Percentiles rank a stretch among this genome's conserved stretches.
Conservation (phyloP, 2,329 filamentous ascomycete genomes). For the Exophiala aquamarina region DNA sequence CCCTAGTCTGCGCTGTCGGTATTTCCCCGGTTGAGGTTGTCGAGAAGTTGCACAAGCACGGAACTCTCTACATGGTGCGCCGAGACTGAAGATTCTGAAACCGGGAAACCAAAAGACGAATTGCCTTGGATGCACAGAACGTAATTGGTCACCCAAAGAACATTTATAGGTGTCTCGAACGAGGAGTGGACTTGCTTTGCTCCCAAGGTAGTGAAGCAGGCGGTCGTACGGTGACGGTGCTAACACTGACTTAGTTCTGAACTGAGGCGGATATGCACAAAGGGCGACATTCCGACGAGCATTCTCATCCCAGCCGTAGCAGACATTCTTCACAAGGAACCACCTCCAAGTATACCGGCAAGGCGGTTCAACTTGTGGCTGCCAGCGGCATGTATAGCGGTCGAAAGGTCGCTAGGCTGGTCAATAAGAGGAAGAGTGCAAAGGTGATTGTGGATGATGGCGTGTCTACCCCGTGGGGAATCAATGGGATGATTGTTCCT, state of each 20-base stretch:
- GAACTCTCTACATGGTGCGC: conserved; percentile 71
- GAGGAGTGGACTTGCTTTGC: conserved; percentile 71
- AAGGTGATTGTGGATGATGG: too few relatives aligned
- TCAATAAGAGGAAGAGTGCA: too few relatives aligned
- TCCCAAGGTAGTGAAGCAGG: conserved; percentile 42
- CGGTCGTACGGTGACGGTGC: conserved; percentile 67
- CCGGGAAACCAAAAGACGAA: too few relatives aligned
- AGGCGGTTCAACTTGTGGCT: conserved; percentile 70
- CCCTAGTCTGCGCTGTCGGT: conserved; percentile 76
- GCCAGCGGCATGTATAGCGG: conserved; percentile 78
- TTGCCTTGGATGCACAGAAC: too few relatives aligned
- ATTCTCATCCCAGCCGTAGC: conserved; percentile 77
- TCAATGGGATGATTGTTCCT: too few relatives aligned
- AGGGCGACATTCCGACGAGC: conserved; percentile 71
- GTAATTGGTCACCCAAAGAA: conserved; percentile 86
- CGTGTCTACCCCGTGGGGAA: too few relatives aligned
- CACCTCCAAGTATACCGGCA: conserved; percentile 54
- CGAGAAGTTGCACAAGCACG: conserved; percentile 66
- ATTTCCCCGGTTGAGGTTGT: conserved; percentile 68
- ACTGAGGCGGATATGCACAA: too few relatives aligned
- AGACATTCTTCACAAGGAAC: conserved; percentile 69
- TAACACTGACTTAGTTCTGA: too few relatives aligned
- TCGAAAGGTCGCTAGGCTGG: conserved; percentile 69
- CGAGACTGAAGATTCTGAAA: too few relatives aligned
- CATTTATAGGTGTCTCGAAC: conserved; percentile 73